Base-by-base conservation (phyloP, 345 rosid genomes). In the Brassica incana region DNA sequence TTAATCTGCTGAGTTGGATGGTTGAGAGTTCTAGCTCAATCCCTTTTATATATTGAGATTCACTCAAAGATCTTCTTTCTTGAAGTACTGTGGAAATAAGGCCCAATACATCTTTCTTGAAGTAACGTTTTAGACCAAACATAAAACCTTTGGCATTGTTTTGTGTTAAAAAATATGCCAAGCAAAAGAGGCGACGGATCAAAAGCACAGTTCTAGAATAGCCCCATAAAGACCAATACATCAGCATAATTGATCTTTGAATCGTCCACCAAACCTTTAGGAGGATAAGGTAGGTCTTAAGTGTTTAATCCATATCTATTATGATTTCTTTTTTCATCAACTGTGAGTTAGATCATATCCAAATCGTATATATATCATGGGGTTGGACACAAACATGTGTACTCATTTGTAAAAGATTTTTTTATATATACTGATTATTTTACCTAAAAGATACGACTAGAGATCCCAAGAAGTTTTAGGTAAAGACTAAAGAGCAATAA, bases 191-290 rank as follows among this genome's bases (percentile, higher is more conserved):
- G 72, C 2, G 20, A 43, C 6, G 5, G 5, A 45, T 23, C 7
- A 40, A 14, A 38, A 75, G 54, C 15, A 8, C 40, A 36, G 23
- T 38, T 67, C 40, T 23, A 48, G 40, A 32, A 20, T 77, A 77
- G 16, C 65, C 75, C 75, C 35, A 48, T 35, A n/a, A 63, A 70
- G 71, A 63, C 80, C 75, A 70, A 50, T 62, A 25, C 23, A 61
- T 71, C 14, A 59, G 36, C 63, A 45, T 3, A 25, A 45, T 12
- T n/a, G 7, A 45, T 77, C 4, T 30, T 61, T 48, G 25, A 77
- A 16, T 60, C 69, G 35, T 14, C 38, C 20, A 48, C 70, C 40
- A 69, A 35, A 12, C 20, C n/a, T 38, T 43, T 12, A 4, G 7
- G 2, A 36, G 74, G 27, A 68, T 45, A 16, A 14, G 73, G 59